phyloP scores from a whole-genome alignment of 2,329 filamentous ascomycete genomes.

The Lecanosticta acicola region DNA sequence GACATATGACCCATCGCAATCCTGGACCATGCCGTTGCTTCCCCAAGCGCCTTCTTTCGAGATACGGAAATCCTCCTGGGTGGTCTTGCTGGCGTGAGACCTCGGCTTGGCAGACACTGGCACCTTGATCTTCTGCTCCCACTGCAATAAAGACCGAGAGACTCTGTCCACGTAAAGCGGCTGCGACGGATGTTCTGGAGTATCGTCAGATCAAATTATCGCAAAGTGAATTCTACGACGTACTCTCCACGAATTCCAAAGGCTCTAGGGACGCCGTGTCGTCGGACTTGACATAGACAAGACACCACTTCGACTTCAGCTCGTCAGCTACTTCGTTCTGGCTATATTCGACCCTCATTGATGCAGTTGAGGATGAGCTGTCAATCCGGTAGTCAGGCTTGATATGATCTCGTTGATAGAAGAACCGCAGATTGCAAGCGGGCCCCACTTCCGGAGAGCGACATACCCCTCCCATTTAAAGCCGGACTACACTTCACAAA shows the following conservation, averaged over 20 bases:
- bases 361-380: too few species aligned
- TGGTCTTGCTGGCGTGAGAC: not conserved
- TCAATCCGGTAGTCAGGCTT: too few species aligned
- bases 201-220: not conserved
- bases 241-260: not conserved
- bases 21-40: too few species aligned
- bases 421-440: too few species aligned
- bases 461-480: too few species aligned
- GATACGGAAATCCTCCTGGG: too few species aligned
- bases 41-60: too few species aligned
- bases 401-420: too few species aligned
- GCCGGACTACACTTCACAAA: too few species aligned
- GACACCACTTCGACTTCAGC: not conserved
- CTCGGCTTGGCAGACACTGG: not conserved
- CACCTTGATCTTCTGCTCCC: not conserved
- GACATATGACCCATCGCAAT: not conserved
- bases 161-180: not conserved
- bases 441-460: too few species aligned
- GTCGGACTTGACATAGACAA: constrained; percentile 1
- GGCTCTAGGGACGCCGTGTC: not conserved
- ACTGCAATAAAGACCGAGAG: not conserved
- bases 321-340: not conserved
- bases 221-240: not conserved
- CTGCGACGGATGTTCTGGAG: not conserved
- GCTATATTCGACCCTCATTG: not conserved